phyloP scores from a whole-genome alignment of 108 stramenopile genomes.

The Cyclotella cryptica region DNA sequence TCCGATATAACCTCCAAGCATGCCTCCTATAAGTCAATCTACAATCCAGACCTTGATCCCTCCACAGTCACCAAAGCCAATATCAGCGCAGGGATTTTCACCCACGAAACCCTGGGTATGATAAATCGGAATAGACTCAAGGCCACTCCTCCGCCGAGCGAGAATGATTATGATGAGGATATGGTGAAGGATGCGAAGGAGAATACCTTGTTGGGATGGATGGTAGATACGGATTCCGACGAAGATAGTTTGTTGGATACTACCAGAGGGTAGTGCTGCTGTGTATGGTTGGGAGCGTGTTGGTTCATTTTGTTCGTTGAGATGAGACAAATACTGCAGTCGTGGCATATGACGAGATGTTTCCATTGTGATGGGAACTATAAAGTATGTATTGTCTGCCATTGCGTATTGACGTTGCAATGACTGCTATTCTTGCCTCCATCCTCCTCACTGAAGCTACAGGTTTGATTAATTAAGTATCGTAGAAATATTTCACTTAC shows the following conservation, averaged over 20 bases:
- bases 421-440: too few species aligned
- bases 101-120: conserved; percentile 18
- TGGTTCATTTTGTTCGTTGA: too few species aligned
- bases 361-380: too few species aligned
- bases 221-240: conserved; percentile 4
- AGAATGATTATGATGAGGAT: conserved; percentile 30
- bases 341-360: too few species aligned
- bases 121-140: conserved; percentile 29
- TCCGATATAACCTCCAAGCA: background rate
- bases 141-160: conserved; percentile 28
- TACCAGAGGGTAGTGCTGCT: background rate
- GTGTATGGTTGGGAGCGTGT: too few species aligned
- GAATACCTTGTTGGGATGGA: conserved; percentile 24
- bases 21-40: conserved; percentile 5
- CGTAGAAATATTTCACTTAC: too few species aligned
- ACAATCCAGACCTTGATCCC: background rate
- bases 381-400: too few species aligned
- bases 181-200: conserved; percentile 3
- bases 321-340: too few species aligned
- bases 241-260: conserved; percentile 11
- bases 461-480: too few species aligned
- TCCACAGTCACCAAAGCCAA: conserved; percentile 2
- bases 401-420: too few species aligned
- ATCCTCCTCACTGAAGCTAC: too few species aligned
- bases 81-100: conserved; percentile 27